phyloP scores from a whole-genome alignment of 805 yeast genomes.

The Metschnikowia borealis region DNA sequence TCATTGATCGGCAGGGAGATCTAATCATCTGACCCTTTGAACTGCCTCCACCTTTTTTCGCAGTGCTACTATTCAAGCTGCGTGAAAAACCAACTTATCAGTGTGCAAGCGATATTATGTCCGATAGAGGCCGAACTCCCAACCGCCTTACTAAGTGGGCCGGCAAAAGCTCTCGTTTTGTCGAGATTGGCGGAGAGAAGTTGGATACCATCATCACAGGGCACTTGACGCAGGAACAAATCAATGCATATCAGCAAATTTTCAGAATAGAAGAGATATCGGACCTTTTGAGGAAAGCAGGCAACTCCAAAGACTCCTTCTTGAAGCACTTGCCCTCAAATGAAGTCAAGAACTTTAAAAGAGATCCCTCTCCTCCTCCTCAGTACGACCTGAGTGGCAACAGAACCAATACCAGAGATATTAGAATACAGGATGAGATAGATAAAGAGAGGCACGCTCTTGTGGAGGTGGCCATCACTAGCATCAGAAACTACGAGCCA shows the following conservation, averaged over 20 bases:
- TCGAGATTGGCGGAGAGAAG: slow-evolving; percentile 13
- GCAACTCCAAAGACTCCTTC: slow-evolving; percentile 23
- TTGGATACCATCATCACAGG: slow-evolving; percentile 37
- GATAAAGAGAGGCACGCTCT: slow-evolving; percentile 79
- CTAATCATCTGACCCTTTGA: not conserved
- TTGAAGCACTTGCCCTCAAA: slow-evolving; percentile 48
- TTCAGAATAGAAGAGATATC: slow-evolving; percentile 81
- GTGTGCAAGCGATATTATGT: slow-evolving; percentile 6
- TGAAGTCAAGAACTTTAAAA: slow-evolving; percentile 32
- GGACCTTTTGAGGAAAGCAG: slow-evolving; percentile 42
- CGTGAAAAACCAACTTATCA: not conserved
- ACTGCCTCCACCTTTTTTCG: not conserved
- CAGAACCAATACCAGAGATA: slow-evolving; percentile 81
- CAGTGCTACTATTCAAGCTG: not conserved
- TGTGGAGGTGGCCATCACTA: slow-evolving; percentile 68
- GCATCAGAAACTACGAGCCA: slow-evolving; percentile 72
- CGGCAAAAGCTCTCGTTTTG: slow-evolving; percentile 15
- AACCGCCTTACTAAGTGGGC: slow-evolving; percentile 14
- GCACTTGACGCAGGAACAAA: slow-evolving; percentile 61
- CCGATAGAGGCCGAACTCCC: slow-evolving; percentile 14
- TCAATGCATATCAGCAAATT: slow-evolving; percentile 64
- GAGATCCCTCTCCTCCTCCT: slow-evolving; percentile 91
- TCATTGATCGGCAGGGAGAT: not conserved
- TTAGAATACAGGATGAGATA: slow-evolving; percentile 42
- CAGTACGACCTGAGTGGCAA: slow-evolving; percentile 78